A percentile compares a stretch with the other conserved stretches of the same genome.
These are phyloP conservation scores for Fusarium sp. DNA, from an alignment of 2,329 filamentous ascomycete species.

Conservation along the genomic window DNA sequence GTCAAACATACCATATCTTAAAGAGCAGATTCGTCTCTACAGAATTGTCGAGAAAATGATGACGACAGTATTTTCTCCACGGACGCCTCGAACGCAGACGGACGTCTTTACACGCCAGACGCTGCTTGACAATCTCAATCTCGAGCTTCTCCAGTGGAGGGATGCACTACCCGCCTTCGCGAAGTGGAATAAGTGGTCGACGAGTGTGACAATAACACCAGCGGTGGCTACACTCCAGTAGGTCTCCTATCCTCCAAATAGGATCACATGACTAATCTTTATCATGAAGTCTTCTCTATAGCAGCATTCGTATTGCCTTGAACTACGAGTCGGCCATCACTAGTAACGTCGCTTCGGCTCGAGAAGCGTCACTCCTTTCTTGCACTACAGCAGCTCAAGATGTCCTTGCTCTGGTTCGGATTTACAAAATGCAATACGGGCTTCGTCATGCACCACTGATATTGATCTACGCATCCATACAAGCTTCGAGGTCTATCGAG, in stretches of 20 bases:
- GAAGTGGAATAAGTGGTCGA: not conserved
- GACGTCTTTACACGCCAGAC: not conserved
- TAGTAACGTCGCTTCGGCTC: not conserved
- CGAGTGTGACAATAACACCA: not conserved
- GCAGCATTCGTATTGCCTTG: not conserved
- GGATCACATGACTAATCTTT: not conserved
- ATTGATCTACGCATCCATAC: not conserved
- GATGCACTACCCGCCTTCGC: not conserved
- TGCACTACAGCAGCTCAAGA: not conserved
- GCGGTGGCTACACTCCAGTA: not conserved
- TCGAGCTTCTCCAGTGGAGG: not conserved
- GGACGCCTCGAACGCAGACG: not conserved
- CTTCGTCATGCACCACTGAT: not conserved
- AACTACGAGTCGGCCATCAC: not conserved
- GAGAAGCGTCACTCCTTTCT: not conserved
- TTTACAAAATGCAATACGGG: not conserved
- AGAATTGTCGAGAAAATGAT: constrained; percentile 1
- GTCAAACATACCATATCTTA: constrained; percentile 1
- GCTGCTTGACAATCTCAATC: not conserved
- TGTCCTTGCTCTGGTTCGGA: not conserved
- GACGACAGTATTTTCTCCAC: not conserved
- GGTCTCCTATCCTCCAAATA: not conserved
- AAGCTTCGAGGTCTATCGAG: not conserved
- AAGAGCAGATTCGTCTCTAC: constrained; percentile 1
- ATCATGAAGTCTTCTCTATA: not conserved